Base-by-base conservation (phyloP, 2,329 filamentous ascomycete genomes). In the Septoria linicola region DNA sequence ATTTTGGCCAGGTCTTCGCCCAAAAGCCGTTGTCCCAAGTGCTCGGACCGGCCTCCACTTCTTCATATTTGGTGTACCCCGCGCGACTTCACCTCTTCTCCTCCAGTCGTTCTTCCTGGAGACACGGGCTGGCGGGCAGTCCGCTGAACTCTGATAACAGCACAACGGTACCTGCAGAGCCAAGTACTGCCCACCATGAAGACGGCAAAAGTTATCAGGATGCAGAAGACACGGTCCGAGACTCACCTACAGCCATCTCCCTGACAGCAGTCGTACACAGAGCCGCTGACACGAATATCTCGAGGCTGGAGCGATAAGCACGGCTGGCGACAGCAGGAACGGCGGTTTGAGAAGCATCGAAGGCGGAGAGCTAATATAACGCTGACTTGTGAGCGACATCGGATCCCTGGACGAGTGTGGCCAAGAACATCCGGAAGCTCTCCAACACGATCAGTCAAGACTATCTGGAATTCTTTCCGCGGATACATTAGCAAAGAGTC, bases 141-240 rank as follows among this genome's bases (percentile, higher is more conserved):
- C 42, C 39, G 43, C 25, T 45, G 46, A 55, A 55, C 48, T 55
- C 52, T 51, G 52, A 55, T 55, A 51, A 43, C 44, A 44, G 39
- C 23, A 10, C 25, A 14, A 23, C 37, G 21, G 52, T 51, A 39
- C 47, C 42, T 54, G 47, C 52, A 47, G 52, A n/a, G 48, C 41
- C 42, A 43, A 51, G 52, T 23, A 19, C 30, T 27, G 19, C 39
- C 20, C 21, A 27, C 16, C 14, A 25, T 48, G 36, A 23, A 16
- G 23, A 39, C n/a, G n/a, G 45, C 23, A 31, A 21, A 48, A 37
- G 21, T 25, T 23, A 16, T 41, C n/a, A n/a, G 20, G 20, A 10
- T 27, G 11, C 4, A 25, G 10, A 23, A 23, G 40, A 21, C 37
- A 21, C 47, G 47, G 47, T 30, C 47, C 47, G 47, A 42, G 46